phyloP scores from a whole-genome alignment of 495 filamentous ascomycete genomes.

The Xylaria grammica region DNA sequence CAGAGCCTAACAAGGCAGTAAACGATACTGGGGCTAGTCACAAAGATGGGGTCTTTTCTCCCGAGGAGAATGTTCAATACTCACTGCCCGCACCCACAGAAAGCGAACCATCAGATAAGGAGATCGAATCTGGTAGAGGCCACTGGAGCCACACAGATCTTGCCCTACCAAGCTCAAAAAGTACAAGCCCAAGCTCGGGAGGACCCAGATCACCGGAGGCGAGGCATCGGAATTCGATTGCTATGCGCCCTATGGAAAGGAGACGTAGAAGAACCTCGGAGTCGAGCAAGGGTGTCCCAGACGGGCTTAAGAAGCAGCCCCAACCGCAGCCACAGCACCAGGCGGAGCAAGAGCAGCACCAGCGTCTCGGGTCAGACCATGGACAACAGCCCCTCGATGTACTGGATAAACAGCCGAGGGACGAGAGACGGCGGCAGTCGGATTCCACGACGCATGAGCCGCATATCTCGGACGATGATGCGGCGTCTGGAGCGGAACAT shows the following conservation, averaged over 20 bases:
- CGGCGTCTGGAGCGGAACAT: background rate
- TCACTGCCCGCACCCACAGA: background rate
- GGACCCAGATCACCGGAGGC: background rate
- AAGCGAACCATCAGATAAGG: background rate
- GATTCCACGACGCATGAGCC: background rate
- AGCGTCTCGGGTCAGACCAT: background rate
- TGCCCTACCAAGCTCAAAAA: background rate
- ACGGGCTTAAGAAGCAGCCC: background rate
- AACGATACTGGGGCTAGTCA: background rate
- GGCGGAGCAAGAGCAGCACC: background rate
- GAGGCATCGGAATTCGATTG: background rate
- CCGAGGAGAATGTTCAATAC: background rate
- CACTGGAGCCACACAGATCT: slow-evolving; percentile 1
- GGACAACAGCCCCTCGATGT: background rate
- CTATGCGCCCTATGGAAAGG: no score
- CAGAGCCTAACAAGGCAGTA: background rate
- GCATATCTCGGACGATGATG: background rate
- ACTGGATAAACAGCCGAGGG: background rate
- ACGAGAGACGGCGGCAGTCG: background rate
- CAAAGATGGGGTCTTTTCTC: background rate
- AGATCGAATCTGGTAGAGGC: background rate
- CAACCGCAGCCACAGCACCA: background rate
- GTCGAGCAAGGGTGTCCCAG: background rate
- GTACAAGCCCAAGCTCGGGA: background rate
- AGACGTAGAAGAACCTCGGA: background rate